These are phyloP conservation scores for Rosa hybrid DNA, from an alignment of 331 rosid genomes.

Conservation along the genomic window DNA sequence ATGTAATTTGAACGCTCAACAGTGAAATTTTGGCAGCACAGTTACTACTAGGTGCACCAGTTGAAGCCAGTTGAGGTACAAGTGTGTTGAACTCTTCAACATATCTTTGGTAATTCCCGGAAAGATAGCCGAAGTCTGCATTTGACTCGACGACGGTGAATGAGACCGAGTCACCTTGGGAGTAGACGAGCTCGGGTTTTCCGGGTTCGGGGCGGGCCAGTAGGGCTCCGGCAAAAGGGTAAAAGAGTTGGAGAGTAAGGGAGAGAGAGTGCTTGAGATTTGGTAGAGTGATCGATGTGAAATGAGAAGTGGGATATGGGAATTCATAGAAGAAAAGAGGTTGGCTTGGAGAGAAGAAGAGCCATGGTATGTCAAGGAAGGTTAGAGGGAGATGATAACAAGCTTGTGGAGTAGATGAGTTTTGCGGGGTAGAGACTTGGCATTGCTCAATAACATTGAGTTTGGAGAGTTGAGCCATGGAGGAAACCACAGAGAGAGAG, in stretches of 20 bases:
- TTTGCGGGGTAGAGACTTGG: conserved; percentile 29
- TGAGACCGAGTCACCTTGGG: conserved; percentile 24
- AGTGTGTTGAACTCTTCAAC: conserved; percentile 28
- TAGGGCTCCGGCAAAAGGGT: conserved; percentile 46
- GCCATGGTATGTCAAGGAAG: conserved; percentile 64
- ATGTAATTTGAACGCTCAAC: conserved; percentile 43
- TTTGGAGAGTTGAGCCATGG: conserved; percentile 13
- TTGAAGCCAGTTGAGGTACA: conserved; percentile 34
- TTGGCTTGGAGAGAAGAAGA: conserved; percentile 55
- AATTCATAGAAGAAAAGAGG: conserved; percentile 49
- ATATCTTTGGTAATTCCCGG: conserved; percentile 27
- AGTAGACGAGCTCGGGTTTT: conserved; percentile 38
- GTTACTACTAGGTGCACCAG: background rate
- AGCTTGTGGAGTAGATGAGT: conserved; percentile 15
- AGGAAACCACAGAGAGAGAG: background rate
- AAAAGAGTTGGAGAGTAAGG: conserved; percentile 45
- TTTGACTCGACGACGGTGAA: conserved; percentile 28
- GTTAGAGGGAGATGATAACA: conserved; percentile 42
- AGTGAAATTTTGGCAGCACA: conserved; percentile 27
- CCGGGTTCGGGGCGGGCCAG: background rate
- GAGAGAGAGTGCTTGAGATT: conserved; percentile 52
- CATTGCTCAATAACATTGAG: conserved; percentile 39
- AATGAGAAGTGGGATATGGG: conserved; percentile 32
- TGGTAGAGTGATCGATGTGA: conserved; percentile 45
- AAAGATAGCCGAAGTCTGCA: conserved; percentile 32